Evolutionary conservation across 345 rosid genomes (phyloP).

Genomic region (Microthlaspi erraticum): DNA sequence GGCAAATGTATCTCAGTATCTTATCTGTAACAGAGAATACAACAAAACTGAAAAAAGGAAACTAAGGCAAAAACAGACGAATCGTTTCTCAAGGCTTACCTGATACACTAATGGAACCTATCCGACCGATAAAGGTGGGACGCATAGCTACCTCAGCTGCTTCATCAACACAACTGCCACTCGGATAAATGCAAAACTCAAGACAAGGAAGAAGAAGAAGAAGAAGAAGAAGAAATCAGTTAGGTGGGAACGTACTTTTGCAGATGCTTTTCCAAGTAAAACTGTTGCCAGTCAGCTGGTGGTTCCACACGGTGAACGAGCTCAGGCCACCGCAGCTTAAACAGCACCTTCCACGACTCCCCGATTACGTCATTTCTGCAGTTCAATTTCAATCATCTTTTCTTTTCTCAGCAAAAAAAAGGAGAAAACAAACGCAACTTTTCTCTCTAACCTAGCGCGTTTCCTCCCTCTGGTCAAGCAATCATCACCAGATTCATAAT

Average conservation of each 20-base stretch:
- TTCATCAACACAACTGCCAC: conserved; percentile 86
- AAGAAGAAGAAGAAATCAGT: not conserved
- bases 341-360: conserved; percentile 65
- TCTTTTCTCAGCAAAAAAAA: not conserved
- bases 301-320: conserved; percentile 35
- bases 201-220: not conserved
- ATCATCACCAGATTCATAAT: conserved; percentile 49
- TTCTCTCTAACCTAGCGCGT: conserved; percentile 57
- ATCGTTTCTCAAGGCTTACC: conserved; percentile 46
- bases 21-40: conserved; percentile 49
- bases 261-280: conserved; percentile 84
- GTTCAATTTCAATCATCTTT: not conserved
- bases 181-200: conserved; percentile 36
- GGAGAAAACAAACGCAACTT: not conserved
- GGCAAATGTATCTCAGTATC: conserved; percentile 60
- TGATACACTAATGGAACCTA: conserved; percentile 61
- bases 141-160: conserved; percentile 72
- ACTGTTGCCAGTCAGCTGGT: conserved; percentile 69
- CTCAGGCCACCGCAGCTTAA: conserved; percentile 72
- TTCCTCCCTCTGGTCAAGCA: conserved; percentile 56
- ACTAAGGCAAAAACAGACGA: not conserved
- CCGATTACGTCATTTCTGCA: conserved; percentile 57
- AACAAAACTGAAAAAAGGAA: conserved; percentile 20
- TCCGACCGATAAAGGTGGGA: conserved; percentile 64
- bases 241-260: conserved; percentile 52